Evolutionary conservation across 2,329 filamentous ascomycete species (phyloP).

Genomic region (Passalora sequoiae): DNA sequence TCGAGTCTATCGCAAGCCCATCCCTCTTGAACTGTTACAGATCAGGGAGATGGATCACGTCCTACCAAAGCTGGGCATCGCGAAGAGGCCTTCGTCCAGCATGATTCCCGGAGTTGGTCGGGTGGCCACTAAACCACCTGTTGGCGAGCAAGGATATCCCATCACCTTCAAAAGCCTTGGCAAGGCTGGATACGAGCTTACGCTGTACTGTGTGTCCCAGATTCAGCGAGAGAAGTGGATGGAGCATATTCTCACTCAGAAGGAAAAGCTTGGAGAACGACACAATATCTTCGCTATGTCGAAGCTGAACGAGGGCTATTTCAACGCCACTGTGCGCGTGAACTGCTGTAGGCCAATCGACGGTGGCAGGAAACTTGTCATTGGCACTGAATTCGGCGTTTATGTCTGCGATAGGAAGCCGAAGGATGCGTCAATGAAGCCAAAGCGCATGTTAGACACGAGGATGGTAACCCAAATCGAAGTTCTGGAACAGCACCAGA

Average conservation of each 20-base stretch:
- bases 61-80: conserved; percentile 69
- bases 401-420: conserved; percentile 87
- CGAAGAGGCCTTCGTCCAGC: conserved; percentile 84
- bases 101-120: conserved; percentile 57
- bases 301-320: conserved; percentile 77
- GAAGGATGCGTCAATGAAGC: conserved; percentile 68
- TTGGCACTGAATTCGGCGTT: conserved; percentile 89
- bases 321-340: conserved; percentile 80
- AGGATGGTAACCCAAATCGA: conserved; percentile 91
- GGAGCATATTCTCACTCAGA: conserved; percentile 87
- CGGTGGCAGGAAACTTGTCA: conserved; percentile 88
- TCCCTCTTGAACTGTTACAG: conserved; percentile 84
- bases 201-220: conserved; percentile 79
- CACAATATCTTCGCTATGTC: conserved; percentile 67
- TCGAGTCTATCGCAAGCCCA: conserved; percentile 91
- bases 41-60: conserved; percentile 98
- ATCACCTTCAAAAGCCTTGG: conserved; percentile 96
- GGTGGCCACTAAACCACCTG: conserved; percentile 48
- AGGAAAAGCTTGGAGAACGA: conserved; percentile 73
- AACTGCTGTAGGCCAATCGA: conserved; percentile 95
- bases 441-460: conserved; percentile 78
- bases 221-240: conserved; percentile 93
- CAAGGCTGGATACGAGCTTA: conserved; percentile 89
- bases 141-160: conserved; percentile 73
- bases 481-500: conserved; percentile 88